These are phyloP conservation scores for Camelina neglecta DNA, from an alignment of 345 rosid species.

Conservation along the genomic window DNA sequence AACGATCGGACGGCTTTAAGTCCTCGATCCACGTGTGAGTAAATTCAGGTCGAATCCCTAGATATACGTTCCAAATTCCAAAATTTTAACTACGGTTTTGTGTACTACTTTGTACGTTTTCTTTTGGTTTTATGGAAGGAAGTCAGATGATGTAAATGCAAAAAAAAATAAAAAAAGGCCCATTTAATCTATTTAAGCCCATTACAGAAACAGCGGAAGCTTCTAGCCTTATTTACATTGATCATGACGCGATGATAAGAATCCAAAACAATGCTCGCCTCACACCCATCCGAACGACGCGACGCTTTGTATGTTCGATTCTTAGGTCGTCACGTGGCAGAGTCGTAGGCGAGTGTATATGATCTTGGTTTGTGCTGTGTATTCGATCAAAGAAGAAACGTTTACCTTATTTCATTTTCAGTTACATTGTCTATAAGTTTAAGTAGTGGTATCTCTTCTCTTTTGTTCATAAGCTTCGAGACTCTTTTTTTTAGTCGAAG, in stretches of 20 bases:
- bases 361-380: background rate
- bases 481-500: background rate
- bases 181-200: no score
- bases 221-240: no score
- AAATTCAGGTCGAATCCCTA: no score
- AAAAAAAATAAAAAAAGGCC: no score
- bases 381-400: background rate
- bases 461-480: constrained; percentile 21
- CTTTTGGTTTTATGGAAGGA: no score
- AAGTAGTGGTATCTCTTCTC: background rate
- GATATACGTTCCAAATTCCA: no score
- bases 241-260: no score
- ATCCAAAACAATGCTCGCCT: constrained; percentile 22
- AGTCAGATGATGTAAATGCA: no score
- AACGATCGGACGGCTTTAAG: constrained; percentile 29
- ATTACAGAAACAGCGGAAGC: no score
- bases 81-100: no score
- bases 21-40: constrained; percentile 10
- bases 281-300: constrained; percentile 14
- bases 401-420: background rate
- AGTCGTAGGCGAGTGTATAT: background rate
- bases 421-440: constrained; percentile 15
- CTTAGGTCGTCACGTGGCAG: constrained; percentile 21
- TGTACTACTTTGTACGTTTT: no score
- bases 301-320: background rate